phyloP scores from a whole-genome alignment of 495 filamentous ascomycete species.

The Baudoinia panamericana region DNA sequence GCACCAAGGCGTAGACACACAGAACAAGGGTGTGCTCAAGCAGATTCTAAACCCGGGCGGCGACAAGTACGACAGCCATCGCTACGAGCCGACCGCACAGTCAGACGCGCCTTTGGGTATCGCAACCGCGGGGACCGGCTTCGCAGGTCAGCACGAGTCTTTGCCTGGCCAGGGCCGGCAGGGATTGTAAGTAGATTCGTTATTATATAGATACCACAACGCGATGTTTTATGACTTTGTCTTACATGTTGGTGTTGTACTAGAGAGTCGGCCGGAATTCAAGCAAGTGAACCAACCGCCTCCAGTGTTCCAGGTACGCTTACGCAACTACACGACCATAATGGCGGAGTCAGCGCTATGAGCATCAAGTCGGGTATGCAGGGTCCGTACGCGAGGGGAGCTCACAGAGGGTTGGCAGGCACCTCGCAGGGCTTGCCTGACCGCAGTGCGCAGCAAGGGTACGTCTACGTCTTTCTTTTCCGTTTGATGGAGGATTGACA shows the following conservation, averaged over 20 bases:
- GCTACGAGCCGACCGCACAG: not conserved
- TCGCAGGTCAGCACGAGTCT: too few species aligned
- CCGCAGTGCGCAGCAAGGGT: not conserved
- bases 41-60: conserved; percentile 7
- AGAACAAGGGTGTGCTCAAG: not conserved
- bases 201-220: too few species aligned
- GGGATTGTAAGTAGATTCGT: too few species aligned
- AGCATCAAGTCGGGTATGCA: conserved; percentile 28
- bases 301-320: conserved; percentile 6
- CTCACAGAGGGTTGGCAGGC: conserved; percentile 8
- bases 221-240: too few species aligned
- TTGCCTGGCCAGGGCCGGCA: too few species aligned
- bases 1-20: too few species aligned
- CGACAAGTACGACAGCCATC: conserved; percentile 7
- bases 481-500: not conserved
- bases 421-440: not conserved
- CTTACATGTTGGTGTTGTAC: too few species aligned
- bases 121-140: not conserved
- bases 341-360: conserved; percentile 19
- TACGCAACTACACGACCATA: not conserved
- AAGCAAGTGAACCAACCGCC: not conserved
- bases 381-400: conserved; percentile 14
- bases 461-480: not conserved
- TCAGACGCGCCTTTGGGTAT: not conserved
- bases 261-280: too few species aligned